Conservation (phyloP, 495 filamentous ascomycete species). For the Podospora pseudoanserina region DNA sequence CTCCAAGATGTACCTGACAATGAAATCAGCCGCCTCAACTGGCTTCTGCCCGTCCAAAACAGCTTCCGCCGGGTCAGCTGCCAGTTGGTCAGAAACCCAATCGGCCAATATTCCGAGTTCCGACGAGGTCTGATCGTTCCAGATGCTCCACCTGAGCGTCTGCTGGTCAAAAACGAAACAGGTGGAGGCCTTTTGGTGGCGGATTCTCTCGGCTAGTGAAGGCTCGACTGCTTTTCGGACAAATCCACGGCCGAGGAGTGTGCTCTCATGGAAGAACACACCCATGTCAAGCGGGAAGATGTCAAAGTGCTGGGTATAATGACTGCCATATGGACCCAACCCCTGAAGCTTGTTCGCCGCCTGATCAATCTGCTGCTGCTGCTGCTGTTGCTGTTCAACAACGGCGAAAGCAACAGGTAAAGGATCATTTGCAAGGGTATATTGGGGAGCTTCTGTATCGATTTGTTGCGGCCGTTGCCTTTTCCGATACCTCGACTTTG, state of each 20-base stretch:
- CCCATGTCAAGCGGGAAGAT: constrained; percentile 61
- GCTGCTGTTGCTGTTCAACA: constrained; percentile 22
- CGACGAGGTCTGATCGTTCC: constrained; percentile 66
- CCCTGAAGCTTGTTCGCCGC: constrained; percentile 46
- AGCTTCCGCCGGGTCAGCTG: constrained; percentile 2
- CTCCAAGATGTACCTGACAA: constrained; percentile 40
- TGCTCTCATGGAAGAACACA: constrained; percentile 71
- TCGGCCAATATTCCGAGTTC: constrained; percentile 61
- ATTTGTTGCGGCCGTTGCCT: constrained; percentile 50
- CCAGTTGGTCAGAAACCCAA: constrained; percentile 47
- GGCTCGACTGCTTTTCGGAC: constrained; percentile 52
- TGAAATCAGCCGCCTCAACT: constrained; percentile 36
- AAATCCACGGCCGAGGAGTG: constrained; percentile 71
- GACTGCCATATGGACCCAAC: constrained; percentile 57
- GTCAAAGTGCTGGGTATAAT: constrained; percentile 74
- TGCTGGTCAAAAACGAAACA: constrained; percentile 49
- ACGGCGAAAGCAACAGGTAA: constrained; percentile 29
- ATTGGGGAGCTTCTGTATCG: constrained; percentile 47
- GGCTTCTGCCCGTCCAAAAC: constrained; percentile 10
- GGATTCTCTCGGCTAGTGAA: constrained; percentile 26
- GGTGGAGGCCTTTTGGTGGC: constrained; percentile 23
- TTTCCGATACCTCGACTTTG: constrained; percentile 41
- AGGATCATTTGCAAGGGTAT: constrained; percentile 48
- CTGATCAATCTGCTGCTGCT: constrained; percentile 27
- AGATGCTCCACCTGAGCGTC: constrained; percentile 59